Conservation (phyloP, 2,329 filamentous ascomycete species). For the Aspergillus neoniger region DNA sequence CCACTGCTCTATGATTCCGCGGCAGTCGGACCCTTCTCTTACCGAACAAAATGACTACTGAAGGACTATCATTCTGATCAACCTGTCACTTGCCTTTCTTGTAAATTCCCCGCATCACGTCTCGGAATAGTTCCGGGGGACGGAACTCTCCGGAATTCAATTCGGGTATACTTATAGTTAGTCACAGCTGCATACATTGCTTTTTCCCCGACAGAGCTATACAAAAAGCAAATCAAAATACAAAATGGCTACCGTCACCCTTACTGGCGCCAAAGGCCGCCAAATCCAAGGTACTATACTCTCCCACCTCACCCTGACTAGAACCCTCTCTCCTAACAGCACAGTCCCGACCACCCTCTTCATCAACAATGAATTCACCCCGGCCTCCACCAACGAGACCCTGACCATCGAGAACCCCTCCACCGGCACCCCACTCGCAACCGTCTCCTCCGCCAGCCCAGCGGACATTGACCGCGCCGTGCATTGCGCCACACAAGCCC, state of each 20-base stretch:
- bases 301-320: no score
- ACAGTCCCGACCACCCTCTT: constrained; percentile 31
- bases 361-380: constrained; percentile 31
- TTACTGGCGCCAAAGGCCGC: constrained; percentile 5
- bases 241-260: neutral
- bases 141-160: no score
- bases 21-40: no score
- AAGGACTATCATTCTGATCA: no score
- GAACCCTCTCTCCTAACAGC: neutral
- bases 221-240: neutral
- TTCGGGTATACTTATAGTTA: no score
- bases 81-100: no score
- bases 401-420: constrained; percentile 29
- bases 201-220: no score
- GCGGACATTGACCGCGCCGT: constrained; percentile 30
- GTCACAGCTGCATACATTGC: no score
- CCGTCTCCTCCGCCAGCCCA: constrained; percentile 25
- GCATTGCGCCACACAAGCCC: constrained; percentile 23
- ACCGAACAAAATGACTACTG: no score
- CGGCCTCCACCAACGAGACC: constrained; percentile 21
- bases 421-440: constrained; percentile 24
- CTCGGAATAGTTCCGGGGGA: no score
- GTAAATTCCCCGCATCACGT: no score
- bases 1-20: no score
- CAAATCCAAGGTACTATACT: neutral